Base-by-base conservation (phyloP, 83 land plant species). In the Thuja plicata region DNA sequence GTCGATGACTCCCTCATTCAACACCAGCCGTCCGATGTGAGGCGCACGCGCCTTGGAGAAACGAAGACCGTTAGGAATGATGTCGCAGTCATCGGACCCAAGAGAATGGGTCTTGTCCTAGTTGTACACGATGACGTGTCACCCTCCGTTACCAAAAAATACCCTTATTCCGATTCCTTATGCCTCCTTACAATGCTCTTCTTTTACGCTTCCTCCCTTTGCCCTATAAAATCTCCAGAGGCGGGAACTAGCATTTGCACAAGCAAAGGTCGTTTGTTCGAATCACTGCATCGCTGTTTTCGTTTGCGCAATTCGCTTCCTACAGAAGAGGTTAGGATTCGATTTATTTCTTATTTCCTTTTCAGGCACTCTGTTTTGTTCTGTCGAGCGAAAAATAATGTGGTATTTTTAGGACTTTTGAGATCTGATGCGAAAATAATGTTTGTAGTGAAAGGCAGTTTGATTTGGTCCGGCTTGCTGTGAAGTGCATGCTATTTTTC, bases 41-140 rank as follows among this genome's bases (percentile, higher is more conserved):
- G 27, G 35, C 38, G 78, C 78, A 74, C 78, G 78, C 78, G 78
- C 78, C 78, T 34, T 13, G 3, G 1, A 32, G 38, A 74, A 34
- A 74, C 38, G 17, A 74, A 74, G 78, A 74, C 78, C 78, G 38
- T 74, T 74, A 74, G 78, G 78, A 74, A 74, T 74, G 16, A 17
- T 10, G 78, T 74, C 78, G 38, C 38, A 32, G 38, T 74, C 78
- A 74, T 32, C 78, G 2, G 30, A 66, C 71, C 30, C 30, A 30
- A 2, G 8, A 27, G 10, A 66, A 66, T n/a, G 66, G 71, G 71
- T 66, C 30, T 66, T 8, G n/a, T 66, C 71, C 71, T 8, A 24
- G 30, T 24, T 66, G 71, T 66, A 66, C 71, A 66, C 4, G 71
- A 15, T 32, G 78, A 74, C 35, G 38, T 74, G 78, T 32, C 78